Evolutionary conservation across 768 basidiomycete genomes (phyloP).

Genomic region (Porpolomopsis calyptriformis): DNA sequence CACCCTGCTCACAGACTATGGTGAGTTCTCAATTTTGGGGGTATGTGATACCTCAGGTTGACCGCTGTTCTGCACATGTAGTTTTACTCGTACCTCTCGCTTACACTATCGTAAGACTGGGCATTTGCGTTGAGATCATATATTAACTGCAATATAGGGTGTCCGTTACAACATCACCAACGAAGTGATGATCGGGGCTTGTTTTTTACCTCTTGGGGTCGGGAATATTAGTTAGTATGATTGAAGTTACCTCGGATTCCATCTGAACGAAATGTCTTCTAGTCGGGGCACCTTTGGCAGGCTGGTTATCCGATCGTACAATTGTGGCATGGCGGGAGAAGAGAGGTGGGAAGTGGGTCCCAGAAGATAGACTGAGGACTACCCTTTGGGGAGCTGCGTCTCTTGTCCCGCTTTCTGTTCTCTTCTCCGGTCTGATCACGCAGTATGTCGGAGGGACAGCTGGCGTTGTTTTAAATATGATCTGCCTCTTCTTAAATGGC

Average conservation of each 20-base stretch:
- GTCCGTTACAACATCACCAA: slow-evolving; percentile 44
- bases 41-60: slow-evolving; percentile 3
- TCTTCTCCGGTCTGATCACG: slow-evolving; percentile 39
- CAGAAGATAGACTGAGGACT: slow-evolving; percentile 57
- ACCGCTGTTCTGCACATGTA: slow-evolving; percentile 12
- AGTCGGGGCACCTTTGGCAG: slow-evolving; percentile 55
- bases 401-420: slow-evolving; percentile 43
- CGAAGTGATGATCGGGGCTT: slow-evolving; percentile 46
- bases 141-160: slow-evolving; percentile 30
- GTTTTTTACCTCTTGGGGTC: slow-evolving; percentile 49
- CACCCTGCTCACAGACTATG: slow-evolving; percentile 29
- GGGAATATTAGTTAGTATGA: slow-evolving; percentile 42
- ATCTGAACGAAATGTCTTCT: not conserved
- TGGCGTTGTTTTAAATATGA: slow-evolving; percentile 41
- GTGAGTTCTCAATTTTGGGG: slow-evolving; percentile 21
- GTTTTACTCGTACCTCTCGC: slow-evolving; percentile 52
- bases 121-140: not conserved
- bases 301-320: slow-evolving; percentile 45
- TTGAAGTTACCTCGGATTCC: not conserved
- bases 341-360: slow-evolving; percentile 50
- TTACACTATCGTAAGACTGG: slow-evolving; percentile 48
- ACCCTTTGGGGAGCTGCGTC: slow-evolving; percentile 34
- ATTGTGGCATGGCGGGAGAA: slow-evolving; percentile 37
- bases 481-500: slow-evolving; percentile 54
- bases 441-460: slow-evolving; percentile 36